phyloP scores from a whole-genome alignment of 78 protist genomes.

The Dictyostelium purpureum region DNA sequence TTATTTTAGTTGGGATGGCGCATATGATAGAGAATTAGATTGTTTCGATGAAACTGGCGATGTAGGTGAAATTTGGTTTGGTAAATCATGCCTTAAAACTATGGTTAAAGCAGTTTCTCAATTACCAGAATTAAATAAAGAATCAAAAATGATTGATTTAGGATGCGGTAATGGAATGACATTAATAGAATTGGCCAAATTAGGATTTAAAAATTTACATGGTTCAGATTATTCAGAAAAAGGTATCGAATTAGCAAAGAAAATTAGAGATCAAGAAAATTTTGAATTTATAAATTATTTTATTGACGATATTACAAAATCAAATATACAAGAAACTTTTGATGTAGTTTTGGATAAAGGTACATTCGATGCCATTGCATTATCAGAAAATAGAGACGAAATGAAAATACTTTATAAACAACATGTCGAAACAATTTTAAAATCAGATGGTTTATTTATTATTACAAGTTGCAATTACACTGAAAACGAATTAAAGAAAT shows the following conservation, averaged over 20 bases:
- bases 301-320: conserved; percentile 57
- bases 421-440: background rate
- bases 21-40: conserved; percentile 64
- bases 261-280: conserved; percentile 25
- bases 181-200: conserved; percentile 28
- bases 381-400: conserved; percentile 42
- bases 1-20: conserved; percentile 54
- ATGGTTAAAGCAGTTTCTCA: conserved; percentile 47
- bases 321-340: background rate
- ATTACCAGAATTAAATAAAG: conserved; percentile 20
- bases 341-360: conserved; percentile 75
- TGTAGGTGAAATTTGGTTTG: conserved; percentile 83
- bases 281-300: conserved; percentile 24
- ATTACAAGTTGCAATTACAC: conserved; percentile 81
- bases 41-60: conserved; percentile 62
- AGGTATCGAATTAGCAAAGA: conserved; percentile 61
- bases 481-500: conserved; percentile 6
- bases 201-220: conserved; percentile 75
- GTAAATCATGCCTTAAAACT: conserved; percentile 51
- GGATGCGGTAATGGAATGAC: conserved; percentile 82
- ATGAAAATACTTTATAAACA: conserved; percentile 18
- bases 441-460: conserved; percentile 20
- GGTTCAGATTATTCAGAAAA: conserved; percentile 73
- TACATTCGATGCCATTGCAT: conserved; percentile 79
- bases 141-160: conserved; percentile 39